phyloP scores from a whole-genome alignment of 768 basidiomycete genomes.

The Cyathus striatus region DNA sequence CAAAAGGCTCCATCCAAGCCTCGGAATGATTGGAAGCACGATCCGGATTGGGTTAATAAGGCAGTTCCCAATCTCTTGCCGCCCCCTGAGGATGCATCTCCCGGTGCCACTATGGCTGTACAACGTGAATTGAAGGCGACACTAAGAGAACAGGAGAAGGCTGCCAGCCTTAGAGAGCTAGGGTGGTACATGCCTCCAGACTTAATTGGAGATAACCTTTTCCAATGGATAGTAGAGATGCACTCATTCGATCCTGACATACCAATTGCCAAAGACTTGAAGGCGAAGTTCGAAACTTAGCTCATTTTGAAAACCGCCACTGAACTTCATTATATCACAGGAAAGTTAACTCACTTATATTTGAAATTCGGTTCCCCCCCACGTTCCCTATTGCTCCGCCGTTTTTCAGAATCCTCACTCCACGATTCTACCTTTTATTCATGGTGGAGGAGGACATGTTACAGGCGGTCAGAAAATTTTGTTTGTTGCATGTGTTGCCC shows the following conservation, averaged over 20 bases:
- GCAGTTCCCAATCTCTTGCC: slow-evolving; percentile 47
- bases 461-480: slow-evolving; percentile 41
- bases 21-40: slow-evolving; percentile 49
- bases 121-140: slow-evolving; percentile 58
- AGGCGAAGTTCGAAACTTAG: slow-evolving; percentile 34
- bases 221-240: slow-evolving; percentile 72
- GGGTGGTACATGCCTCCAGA: slow-evolving; percentile 73
- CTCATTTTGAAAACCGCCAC: too few species aligned
- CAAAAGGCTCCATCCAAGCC: slow-evolving; percentile 15
- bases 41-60: slow-evolving; percentile 40
- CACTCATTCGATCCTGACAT: slow-evolving; percentile 61
- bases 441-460: slow-evolving; percentile 68
- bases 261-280: slow-evolving; percentile 60
- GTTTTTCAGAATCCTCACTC: slow-evolving; percentile 72
- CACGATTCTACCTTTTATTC: slow-evolving; percentile 67
- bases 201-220: slow-evolving; percentile 61
- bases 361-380: slow-evolving; percentile 68
- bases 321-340: slow-evolving; percentile 20
- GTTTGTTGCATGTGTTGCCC: background rate
- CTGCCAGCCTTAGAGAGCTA: slow-evolving; percentile 41
- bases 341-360: slow-evolving; percentile 58
- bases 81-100: slow-evolving; percentile 53
- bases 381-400: slow-evolving; percentile 67
- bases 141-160: slow-evolving; percentile 52
- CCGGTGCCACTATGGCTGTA: slow-evolving; percentile 50